phyloP scores from a whole-genome alignment of 2,329 filamentous ascomycete genomes.

The Trichoderma atrobrunneum region DNA sequence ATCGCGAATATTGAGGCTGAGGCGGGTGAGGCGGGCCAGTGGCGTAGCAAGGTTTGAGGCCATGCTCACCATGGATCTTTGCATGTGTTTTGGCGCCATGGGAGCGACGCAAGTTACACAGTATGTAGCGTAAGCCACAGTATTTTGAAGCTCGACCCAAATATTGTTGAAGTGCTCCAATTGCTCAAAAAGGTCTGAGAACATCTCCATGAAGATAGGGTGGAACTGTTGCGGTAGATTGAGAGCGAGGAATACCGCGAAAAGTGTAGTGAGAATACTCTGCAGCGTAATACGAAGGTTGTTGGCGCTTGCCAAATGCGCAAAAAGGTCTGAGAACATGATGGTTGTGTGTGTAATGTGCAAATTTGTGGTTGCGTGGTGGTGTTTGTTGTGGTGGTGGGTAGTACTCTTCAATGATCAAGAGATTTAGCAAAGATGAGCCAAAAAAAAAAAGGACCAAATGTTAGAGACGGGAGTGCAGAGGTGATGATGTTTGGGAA shows the following conservation, averaged over 20 bases:
- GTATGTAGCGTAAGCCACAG: neutral
- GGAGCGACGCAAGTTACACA: neutral
- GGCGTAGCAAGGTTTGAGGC: neutral
- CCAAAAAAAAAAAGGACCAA: neutral
- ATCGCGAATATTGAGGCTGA: slow-evolving; percentile 49
- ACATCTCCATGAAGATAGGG: neutral
- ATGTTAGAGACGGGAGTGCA: neutral
- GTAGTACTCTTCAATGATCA: neutral
- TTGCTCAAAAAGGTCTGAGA: neutral
- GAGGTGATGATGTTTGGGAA: neutral
- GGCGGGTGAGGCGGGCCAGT: slow-evolving; percentile 23
- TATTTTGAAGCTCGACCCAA: neutral
- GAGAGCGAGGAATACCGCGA: neutral
- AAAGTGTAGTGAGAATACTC: neutral
- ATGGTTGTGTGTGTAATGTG: neutral
- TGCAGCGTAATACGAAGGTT: neutral
- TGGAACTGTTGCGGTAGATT: neutral
- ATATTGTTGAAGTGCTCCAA: neutral
- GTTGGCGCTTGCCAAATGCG: neutral
- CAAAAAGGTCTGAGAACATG: neutral
- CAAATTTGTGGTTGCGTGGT: neutral
- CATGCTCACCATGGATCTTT: neutral
- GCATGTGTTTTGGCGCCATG: neutral
- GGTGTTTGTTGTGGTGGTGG: neutral
- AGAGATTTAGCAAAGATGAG: neutral